These are phyloP conservation scores for Trypanosoma boissoni DNA, from an alignment of 208 protist genomes.

Conservation along the genomic window DNA sequence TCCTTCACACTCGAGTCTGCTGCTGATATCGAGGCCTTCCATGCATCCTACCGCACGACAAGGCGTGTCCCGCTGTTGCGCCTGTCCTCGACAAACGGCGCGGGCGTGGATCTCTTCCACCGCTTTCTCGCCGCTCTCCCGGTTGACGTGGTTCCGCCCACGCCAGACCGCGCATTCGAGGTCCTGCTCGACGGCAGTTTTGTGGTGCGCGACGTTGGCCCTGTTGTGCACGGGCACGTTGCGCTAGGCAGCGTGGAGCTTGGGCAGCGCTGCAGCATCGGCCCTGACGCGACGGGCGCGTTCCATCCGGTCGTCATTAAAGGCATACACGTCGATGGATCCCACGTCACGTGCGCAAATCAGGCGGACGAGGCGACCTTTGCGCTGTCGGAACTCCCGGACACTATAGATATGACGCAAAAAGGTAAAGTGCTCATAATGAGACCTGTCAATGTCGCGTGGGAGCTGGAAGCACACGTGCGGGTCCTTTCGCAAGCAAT, in stretches of 20 bases:
- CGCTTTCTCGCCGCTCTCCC: constrained; percentile 42
- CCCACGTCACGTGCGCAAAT: constrained; percentile 85
- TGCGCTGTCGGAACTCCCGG: constrained; percentile 85
- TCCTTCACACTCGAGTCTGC: constrained; percentile 37
- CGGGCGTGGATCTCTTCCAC: constrained; percentile 54
- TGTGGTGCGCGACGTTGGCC: constrained; percentile 82
- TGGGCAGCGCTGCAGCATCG: constrained; percentile 86
- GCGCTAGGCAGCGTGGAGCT: constrained; percentile 77
- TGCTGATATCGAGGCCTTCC: constrained; percentile 23
- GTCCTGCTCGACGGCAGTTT: constrained; percentile 79
- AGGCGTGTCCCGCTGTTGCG: constrained; percentile 59
- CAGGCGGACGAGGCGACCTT: constrained; percentile 89
- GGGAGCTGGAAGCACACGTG: constrained; percentile 36
- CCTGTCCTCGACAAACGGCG: constrained; percentile 53
- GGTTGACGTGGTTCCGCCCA: constrained; percentile 26
- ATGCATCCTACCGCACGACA: constrained; percentile 34
- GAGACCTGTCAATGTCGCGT: constrained; percentile 20
- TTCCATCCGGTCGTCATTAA: constrained; percentile 83
- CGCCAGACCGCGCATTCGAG: constrained; percentile 59
- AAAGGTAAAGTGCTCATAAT: constrained; percentile 67
- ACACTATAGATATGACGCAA: constrained; percentile 41
- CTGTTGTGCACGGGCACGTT: constrained; percentile 93
- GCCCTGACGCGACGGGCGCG: constrained; percentile 86
- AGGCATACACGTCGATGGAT: constrained; percentile 92
- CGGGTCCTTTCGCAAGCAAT: constrained; percentile 61